phyloP scores from a whole-genome alignment of 2,329 filamentous ascomycete species.

The Reticulascus tulasneorum region DNA sequence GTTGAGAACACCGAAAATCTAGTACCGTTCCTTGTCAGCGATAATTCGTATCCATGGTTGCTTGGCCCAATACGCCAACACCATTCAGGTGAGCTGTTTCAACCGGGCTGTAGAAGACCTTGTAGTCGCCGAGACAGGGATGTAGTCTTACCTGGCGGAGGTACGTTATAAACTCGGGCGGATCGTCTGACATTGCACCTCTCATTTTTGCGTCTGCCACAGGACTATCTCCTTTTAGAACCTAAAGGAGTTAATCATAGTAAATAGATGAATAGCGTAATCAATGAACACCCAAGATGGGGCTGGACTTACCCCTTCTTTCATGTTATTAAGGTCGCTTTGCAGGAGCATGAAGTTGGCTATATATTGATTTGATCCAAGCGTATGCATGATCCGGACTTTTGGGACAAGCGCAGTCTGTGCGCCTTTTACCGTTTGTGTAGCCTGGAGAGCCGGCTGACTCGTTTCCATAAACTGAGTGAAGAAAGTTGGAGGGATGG shows the following conservation, averaged over 20 bases:
- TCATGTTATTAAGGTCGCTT: not conserved
- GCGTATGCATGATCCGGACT: not conserved
- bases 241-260: no score
- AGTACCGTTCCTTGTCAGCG: not conserved
- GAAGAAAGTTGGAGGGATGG: not conserved
- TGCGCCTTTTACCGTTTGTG: not conserved
- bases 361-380: not conserved
- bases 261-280: no score
- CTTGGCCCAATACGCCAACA: no score
- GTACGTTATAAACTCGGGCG: not conserved
- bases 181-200: not conserved
- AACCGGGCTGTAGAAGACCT: no score
- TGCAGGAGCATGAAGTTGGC: not conserved
- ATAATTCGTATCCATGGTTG: not conserved
- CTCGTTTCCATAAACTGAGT: not conserved
- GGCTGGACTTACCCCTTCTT: not conserved
- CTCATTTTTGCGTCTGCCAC: not conserved
- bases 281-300: no score
- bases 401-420: not conserved
- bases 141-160: not conserved
- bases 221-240: not conserved
- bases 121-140: no score
- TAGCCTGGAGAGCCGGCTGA: not conserved
- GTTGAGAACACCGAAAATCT: not conserved
- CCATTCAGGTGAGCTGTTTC: no score